phyloP scores from a whole-genome alignment of 2,329 filamentous ascomycete species.

The Apiospora pterosperma region DNA sequence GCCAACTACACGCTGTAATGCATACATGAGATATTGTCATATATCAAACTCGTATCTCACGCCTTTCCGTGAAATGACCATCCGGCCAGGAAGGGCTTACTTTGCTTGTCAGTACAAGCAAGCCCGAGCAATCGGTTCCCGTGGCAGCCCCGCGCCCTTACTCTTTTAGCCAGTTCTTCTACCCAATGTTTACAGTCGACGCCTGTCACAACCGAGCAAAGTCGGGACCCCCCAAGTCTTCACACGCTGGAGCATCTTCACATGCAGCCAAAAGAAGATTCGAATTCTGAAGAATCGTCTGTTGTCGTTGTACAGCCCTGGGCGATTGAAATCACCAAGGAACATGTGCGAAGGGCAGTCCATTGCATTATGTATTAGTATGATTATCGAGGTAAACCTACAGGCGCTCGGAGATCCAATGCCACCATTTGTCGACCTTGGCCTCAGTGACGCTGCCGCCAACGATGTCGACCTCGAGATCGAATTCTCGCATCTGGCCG shows the following conservation, averaged over 20 bases:
- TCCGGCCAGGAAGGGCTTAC: background rate
- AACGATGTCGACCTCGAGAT: constrained; percentile 71
- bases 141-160: background rate
- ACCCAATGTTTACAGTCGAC: background rate
- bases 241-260: background rate
- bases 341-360: background rate
- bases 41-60: background rate
- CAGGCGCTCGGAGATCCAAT: constrained; percentile 78
- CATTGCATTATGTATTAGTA: background rate
- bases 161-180: background rate
- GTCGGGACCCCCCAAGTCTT: background rate
- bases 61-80: background rate
- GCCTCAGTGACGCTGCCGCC: constrained; percentile 70
- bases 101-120: background rate
- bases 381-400: constrained; percentile 32
- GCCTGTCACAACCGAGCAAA: background rate
- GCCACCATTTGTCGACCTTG: constrained; percentile 81
- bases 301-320: too few relatives aligned
- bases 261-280: too few relatives aligned
- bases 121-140: background rate
- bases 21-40: background rate
- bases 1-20: background rate
- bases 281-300: too few relatives aligned
- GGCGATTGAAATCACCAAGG: too few relatives aligned
- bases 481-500: constrained; percentile 76